These are phyloP conservation scores for Colletotrichum chlorophyti DNA, from an alignment of 2,329 filamentous ascomycete species.

Conservation along the genomic window DNA sequence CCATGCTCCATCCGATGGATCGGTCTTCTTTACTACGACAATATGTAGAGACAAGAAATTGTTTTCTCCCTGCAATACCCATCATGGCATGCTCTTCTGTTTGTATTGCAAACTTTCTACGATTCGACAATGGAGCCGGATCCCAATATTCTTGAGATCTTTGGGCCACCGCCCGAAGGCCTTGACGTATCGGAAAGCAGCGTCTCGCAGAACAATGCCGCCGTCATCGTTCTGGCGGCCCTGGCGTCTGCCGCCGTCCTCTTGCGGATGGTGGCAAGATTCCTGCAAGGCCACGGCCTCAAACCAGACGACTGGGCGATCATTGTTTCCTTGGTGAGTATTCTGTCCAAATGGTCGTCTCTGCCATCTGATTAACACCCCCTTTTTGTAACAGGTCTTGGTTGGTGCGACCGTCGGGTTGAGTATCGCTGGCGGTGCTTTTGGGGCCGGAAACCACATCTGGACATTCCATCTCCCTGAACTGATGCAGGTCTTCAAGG, in stretches of 20 bases:
- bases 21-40: too few relatives aligned
- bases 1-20: too few relatives aligned
- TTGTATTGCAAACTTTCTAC: neutral
- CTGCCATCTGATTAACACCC: neutral
- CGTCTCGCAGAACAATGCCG: constrained; percentile 6
- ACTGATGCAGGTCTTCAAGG: constrained; percentile 3
- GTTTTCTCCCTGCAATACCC: too few relatives aligned
- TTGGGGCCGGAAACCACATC: constrained; percentile 14
- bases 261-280: constrained; percentile 4
- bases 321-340: constrained; percentile 3
- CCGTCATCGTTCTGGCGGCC: constrained; percentile 5
- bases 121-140: neutral
- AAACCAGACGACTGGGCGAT: constrained; percentile 19
- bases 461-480: constrained; percentile 4
- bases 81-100: too few relatives aligned
- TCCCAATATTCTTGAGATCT: neutral
- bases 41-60: too few relatives aligned
- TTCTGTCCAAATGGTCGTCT: too few relatives aligned
- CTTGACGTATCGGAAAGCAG: constrained; percentile 13
- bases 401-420: constrained; percentile 13
- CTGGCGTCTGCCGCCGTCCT: constrained; percentile 9
- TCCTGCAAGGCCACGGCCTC: constrained; percentile 1
- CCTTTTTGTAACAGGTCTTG: neutral
- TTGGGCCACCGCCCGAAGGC: constrained; percentile 5
- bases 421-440: constrained; percentile 6